These are phyloP conservation scores for Talaromyces sp. DNA, from an alignment of 2,329 filamentous ascomycete genomes.

Conservation along the genomic window DNA sequence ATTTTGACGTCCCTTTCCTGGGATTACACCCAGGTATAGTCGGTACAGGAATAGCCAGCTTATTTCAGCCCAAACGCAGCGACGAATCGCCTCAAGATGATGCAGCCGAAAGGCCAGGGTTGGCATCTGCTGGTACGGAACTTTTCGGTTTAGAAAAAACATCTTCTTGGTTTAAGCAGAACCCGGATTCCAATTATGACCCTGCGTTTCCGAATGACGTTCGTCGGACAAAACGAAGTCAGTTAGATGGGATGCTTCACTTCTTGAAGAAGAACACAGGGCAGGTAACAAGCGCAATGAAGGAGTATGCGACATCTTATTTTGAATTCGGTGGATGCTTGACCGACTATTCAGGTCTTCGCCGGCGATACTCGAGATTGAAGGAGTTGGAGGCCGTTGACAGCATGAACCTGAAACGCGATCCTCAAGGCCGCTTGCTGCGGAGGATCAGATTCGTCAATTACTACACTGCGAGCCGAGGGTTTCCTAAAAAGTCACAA, in stretches of 20 bases:
- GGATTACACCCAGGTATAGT: constrained; percentile 87
- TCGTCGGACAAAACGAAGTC: constrained; percentile 62
- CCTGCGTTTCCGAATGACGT: constrained; percentile 72
- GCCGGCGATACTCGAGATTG: constrained; percentile 64
- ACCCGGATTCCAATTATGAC: constrained; percentile 64
- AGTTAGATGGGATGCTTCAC: constrained; percentile 59
- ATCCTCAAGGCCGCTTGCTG: constrained; percentile 24
- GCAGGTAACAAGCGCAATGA: constrained; percentile 64
- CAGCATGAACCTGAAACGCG: constrained; percentile 41
- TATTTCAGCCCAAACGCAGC: constrained; percentile 55
- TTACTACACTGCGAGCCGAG: constrained; percentile 84
- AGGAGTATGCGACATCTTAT: constrained; percentile 71
- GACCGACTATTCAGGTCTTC: constrained; percentile 68
- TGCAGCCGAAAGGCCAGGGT: constrained; percentile 8
- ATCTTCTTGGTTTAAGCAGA: constrained; percentile 15
- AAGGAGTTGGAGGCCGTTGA: constrained; percentile 68
- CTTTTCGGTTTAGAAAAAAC: background rate
- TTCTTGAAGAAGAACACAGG: constrained; percentile 80
- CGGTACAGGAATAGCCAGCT: constrained; percentile 71
- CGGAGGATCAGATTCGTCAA: constrained; percentile 72
- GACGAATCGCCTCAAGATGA: constrained; percentile 10
- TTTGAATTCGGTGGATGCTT: constrained; percentile 78
- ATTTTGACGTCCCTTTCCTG: constrained; percentile 80
- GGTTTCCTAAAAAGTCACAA: constrained; percentile 28
- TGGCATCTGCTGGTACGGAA: background rate